phyloP scores from a whole-genome alignment of 345 rosid species.

The Corchorus olitorius region DNA sequence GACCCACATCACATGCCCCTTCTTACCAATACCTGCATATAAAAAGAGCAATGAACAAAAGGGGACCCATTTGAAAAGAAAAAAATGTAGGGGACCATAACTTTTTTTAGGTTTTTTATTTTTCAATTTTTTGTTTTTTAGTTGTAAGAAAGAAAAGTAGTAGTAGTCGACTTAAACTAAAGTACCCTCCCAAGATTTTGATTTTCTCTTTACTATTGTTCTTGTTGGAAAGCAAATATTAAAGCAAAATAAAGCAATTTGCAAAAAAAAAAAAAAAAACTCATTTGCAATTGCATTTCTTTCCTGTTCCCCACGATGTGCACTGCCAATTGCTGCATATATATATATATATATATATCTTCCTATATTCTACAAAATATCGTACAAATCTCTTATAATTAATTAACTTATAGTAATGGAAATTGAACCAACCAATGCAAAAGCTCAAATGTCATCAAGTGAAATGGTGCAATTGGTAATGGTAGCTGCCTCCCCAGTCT shows the following conservation, averaged over 20 bases:
- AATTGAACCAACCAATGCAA: no score
- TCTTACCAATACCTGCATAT: conserved; percentile 36
- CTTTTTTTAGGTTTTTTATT: background rate
- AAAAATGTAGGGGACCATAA: conserved; percentile 26
- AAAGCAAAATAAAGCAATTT: no score
- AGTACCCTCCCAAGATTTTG: background rate
- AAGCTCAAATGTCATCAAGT: no score
- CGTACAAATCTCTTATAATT: no score
- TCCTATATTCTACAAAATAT: no score
- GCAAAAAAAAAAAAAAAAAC: no score
- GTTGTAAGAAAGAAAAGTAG: background rate
- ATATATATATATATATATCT: no score
- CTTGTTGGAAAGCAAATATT: background rate
- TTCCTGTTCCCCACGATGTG: background rate
- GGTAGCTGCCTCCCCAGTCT: no score
- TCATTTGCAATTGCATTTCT: background rate
- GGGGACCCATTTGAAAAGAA: conserved; percentile 28
- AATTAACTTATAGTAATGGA: no score
- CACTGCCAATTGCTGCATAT: background rate
- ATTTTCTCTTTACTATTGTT: background rate
- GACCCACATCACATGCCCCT: conserved; percentile 57
- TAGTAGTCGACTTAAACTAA: background rate
- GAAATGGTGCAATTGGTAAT: no score
- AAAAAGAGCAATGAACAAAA: background rate
- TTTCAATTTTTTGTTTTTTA: no score